Percentiles rank a stretch among this genome's conserved stretches.
Conservation (phyloP, 306 rosid species). For the Cucurbita maxima region DNA sequence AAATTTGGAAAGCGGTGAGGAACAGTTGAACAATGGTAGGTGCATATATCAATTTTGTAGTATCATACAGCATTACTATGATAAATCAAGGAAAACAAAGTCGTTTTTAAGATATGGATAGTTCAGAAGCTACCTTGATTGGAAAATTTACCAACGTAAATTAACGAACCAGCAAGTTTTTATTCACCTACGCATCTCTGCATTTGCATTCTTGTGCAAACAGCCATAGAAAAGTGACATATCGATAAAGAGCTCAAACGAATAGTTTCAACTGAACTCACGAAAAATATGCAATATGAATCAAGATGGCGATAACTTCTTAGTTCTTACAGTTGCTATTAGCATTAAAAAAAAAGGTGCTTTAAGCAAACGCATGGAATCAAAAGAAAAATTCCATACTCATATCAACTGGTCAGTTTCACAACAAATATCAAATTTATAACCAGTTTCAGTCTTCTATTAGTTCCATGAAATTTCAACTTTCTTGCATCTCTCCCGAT, state of each 20-base stretch:
- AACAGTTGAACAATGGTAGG: background rate
- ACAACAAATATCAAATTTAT: background rate
- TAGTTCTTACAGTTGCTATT: background rate
- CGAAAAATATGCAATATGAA: background rate
- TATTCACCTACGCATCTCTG: background rate
- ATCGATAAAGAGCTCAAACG: background rate
- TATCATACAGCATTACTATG: background rate
- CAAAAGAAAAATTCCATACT: background rate
- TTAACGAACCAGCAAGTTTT: background rate
- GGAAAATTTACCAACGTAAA: background rate
- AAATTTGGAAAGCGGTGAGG: background rate
- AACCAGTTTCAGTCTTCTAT: background rate
- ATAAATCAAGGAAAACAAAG: background rate
- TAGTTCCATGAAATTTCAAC: background rate
- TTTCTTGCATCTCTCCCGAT: background rate
- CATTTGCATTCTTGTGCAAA: background rate
- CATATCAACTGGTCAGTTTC: background rate
- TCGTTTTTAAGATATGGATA: background rate
- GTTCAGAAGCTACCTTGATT: background rate
- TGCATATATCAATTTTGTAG: constrained; percentile 7
- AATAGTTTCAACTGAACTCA: background rate
- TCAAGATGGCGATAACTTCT: background rate
- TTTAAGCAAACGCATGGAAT: background rate
- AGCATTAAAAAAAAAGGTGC: background rate
- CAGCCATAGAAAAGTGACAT: background rate